A percentile compares a stretch with the other conserved stretches of the same genome.
phyloP scores from a whole-genome alignment of 164 flowering plant genomes.

The Umbellularia californica region DNA sequence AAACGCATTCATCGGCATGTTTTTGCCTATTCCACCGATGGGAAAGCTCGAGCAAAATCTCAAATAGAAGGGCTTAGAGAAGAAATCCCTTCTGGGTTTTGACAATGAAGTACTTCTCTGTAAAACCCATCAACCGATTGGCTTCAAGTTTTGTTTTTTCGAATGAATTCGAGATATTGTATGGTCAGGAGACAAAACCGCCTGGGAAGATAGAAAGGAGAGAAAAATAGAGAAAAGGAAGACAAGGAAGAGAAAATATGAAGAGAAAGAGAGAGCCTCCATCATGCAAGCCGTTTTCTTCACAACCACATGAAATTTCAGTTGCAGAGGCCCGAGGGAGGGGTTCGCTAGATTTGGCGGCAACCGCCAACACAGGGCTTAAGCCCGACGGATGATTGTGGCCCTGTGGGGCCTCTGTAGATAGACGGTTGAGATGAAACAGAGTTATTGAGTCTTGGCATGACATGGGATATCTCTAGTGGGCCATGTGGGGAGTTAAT shows the following conservation, averaged over 20 bases:
- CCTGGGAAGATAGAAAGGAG: neutral
- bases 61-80: neutral
- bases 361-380: too few relatives aligned
- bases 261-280: neutral
- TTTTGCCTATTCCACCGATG: neutral
- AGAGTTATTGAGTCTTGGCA: too few relatives aligned
- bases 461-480: too few relatives aligned
- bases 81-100: conserved; percentile 5
- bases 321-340: too few relatives aligned
- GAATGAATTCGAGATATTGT: neutral
- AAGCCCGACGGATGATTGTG: too few relatives aligned
- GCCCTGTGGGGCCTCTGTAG: too few relatives aligned
- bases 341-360: too few relatives aligned
- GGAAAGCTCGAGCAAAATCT: neutral
- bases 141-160: neutral
- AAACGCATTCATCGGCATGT: neutral
- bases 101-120: neutral
- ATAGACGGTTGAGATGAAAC: too few relatives aligned
- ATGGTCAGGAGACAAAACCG: conserved; percentile 7
- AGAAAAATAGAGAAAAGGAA: neutral
- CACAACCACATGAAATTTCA: too few relatives aligned
- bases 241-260: neutral
- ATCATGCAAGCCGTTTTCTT: neutral
- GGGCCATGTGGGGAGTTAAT: too few relatives aligned
- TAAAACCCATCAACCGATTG: conserved; percentile 3